These are phyloP conservation scores for Astragalus glycyphyllos DNA, from an alignment of 306 rosid genomes.

Conservation along the genomic window DNA sequence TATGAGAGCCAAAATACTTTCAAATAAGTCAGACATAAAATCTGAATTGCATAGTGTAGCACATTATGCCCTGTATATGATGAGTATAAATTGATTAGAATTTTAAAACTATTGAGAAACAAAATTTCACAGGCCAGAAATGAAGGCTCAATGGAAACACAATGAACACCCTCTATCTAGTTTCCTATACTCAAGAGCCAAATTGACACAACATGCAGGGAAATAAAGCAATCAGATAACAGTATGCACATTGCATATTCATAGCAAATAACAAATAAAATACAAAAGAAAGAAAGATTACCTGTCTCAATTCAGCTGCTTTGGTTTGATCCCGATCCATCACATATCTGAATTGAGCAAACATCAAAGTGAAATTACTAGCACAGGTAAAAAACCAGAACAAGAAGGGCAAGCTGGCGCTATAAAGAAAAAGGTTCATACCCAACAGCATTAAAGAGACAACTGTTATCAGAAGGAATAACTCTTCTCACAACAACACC, in stretches of 20 bases:
- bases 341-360: constrained; percentile 65
- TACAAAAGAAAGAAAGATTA: constrained; percentile 24
- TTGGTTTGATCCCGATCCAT: constrained; percentile 84
- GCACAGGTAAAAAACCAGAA: background rate
- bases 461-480: constrained; percentile 86
- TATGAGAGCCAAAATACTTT: constrained; percentile 1
- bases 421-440: constrained; percentile 44
- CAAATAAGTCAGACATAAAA: constrained; percentile 20
- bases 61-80: background rate
- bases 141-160: background rate
- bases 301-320: constrained; percentile 94
- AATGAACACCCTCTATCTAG: background rate
- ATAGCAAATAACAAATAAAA: constrained; percentile 20
- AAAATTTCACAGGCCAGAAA: background rate
- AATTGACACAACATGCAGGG: constrained; percentile 4
- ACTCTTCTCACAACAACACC: constrained; percentile 80
- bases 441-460: constrained; percentile 98
- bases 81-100: constrained; percentile 5
- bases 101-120: background rate
- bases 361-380: constrained; percentile 19
- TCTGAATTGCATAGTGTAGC: background rate
- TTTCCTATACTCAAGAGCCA: constrained; percentile 16
- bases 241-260: background rate
- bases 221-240: constrained; percentile 28
- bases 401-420: background rate